Percentiles rank a stretch among this genome's conserved stretches.
These are phyloP conservation scores for Ascoidea asiatica DNA, from an alignment of 805 yeast species.

Conservation along the genomic window DNA sequence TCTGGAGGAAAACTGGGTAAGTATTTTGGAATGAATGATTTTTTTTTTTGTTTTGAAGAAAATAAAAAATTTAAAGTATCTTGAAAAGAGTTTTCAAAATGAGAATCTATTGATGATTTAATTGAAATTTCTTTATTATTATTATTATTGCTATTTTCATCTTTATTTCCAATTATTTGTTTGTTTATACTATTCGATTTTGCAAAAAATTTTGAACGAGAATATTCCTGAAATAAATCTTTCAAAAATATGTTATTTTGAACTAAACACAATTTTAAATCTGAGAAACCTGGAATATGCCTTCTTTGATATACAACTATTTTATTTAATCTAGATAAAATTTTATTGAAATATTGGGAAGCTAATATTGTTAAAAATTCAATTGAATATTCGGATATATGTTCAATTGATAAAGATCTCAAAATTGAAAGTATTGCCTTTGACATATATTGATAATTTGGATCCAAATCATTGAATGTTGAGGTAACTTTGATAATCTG, in stretches of 20 bases:
- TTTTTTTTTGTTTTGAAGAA: constrained; percentile 30
- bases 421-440: background rate
- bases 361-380: background rate
- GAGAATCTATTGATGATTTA: background rate
- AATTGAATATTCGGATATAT: background rate
- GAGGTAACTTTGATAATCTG: no score
- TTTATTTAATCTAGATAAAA: no score
- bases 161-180: no score
- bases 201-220: background rate
- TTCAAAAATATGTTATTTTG: background rate
- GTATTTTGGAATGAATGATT: constrained; percentile 51
- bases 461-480: background rate
- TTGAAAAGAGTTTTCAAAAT: background rate
- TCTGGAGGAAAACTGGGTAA: constrained; percentile 89
- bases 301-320: background rate
- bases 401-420: background rate
- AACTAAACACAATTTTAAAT: background rate
- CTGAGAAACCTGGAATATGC: background rate
- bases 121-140: no score
- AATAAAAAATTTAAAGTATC: constrained; percentile 21
- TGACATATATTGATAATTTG: background rate
- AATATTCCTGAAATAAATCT: background rate
- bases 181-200: background rate
- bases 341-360: background rate
- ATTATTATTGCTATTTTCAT: no score